Evolutionary conservation across 2,329 filamentous ascomycete genomes (phyloP).

Genomic region (Scedosporium boydii): DNA sequence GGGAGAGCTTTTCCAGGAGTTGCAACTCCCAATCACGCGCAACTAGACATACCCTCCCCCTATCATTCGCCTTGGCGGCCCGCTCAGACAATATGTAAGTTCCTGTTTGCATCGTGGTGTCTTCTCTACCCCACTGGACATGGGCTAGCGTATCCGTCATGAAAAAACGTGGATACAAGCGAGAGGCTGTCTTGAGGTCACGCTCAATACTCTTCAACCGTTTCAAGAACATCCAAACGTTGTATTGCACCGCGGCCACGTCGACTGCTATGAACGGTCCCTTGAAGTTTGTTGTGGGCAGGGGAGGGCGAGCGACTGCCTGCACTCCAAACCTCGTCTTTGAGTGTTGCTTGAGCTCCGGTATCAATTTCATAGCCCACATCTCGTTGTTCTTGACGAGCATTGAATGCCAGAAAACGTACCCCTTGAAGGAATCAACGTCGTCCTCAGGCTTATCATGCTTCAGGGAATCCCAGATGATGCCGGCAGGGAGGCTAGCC

Average conservation of each 20-base stretch:
- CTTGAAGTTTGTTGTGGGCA: constrained; percentile 18
- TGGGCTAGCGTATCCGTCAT: constrained; percentile 14
- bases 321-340: neutral
- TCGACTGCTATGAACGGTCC: constrained; percentile 19
- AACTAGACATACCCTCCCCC: neutral
- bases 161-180: constrained; percentile 18
- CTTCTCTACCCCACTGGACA: constrained; percentile 6
- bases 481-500: neutral
- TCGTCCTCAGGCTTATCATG: constrained; percentile 6
- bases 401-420: constrained; percentile 18
- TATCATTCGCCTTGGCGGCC: too few relatives aligned
- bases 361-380: constrained; percentile 15
- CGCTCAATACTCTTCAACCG: constrained; percentile 11
- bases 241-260: constrained; percentile 15
- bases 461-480: constrained; percentile 10
- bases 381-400: constrained; percentile 14
- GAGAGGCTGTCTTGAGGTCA: constrained; percentile 14
- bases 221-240: constrained; percentile 16
- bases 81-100: too few relatives aligned
- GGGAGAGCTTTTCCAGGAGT: constrained; percentile 21
- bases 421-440: constrained; percentile 20
- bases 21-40: constrained; percentile 17
- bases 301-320: constrained; percentile 5
- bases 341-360: constrained; percentile 10
- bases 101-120: too few relatives aligned